phyloP scores from a whole-genome alignment of 306 rosid genomes.

The Rosa chinensis region DNA sequence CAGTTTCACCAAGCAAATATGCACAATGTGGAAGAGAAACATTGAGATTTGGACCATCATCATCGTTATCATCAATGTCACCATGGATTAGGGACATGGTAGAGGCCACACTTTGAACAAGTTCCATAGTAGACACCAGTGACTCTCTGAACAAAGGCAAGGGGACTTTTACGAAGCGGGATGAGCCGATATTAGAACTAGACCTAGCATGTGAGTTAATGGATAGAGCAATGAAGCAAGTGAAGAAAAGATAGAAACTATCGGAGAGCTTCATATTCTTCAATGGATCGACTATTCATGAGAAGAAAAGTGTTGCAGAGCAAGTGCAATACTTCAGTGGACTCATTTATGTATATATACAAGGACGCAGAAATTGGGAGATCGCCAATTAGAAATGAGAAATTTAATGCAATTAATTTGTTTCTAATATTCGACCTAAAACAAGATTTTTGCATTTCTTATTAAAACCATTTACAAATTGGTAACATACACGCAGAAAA shows the following conservation, averaged over 20 bases:
- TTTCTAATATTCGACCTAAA: too few species aligned
- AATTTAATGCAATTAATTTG: too few species aligned
- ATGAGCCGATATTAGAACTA: neutral
- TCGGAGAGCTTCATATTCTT: constrained; percentile 2
- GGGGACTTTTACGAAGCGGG: neutral
- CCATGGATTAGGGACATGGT: neutral
- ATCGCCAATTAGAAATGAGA: too few species aligned
- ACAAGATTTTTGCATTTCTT: too few species aligned
- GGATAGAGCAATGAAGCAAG: neutral
- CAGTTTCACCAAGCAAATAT: neutral
- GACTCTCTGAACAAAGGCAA: neutral
- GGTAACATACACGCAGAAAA: too few species aligned
- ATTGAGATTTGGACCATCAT: neutral
- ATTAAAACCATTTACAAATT: too few species aligned
- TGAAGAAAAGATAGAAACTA: neutral
- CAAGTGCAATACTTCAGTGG: neutral
- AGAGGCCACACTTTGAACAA: neutral
- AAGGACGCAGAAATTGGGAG: too few species aligned
- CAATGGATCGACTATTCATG: neutral
- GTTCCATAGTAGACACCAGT: constrained; percentile 13
- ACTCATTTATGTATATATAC: too few species aligned
- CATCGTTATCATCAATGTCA: neutral
- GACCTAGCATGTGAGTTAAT: neutral
- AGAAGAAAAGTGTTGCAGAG: neutral
- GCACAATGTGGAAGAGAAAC: neutral